Conservation (phyloP, 129 eudicot genomes). For the Deinandra increscens region DNA sequence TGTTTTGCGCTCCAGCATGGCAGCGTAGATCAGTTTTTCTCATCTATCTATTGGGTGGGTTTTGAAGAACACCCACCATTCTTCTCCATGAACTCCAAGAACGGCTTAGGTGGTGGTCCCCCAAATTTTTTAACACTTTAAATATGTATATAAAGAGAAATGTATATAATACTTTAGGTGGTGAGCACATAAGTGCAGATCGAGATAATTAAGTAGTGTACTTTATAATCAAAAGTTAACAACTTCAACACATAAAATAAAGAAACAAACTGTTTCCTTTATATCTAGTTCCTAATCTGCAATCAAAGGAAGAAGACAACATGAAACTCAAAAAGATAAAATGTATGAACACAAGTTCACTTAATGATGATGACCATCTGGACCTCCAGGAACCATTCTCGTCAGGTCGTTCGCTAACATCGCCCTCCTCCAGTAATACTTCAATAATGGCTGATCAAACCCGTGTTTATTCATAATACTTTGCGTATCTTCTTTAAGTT, state of each 20-base stretch:
- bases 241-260: constrained; percentile 6
- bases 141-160: too few relatives aligned
- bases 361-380: constrained; percentile 55
- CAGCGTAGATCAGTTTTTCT: too few relatives aligned
- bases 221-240: too few relatives aligned
- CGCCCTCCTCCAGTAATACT: constrained; percentile 44
- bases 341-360: constrained; percentile 18
- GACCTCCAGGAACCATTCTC: constrained; percentile 51
- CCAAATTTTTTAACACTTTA: too few relatives aligned
- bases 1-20: too few relatives aligned
- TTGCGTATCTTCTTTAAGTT: constrained; percentile 30
- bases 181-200: too few relatives aligned
- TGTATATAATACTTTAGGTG: too few relatives aligned
- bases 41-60: too few relatives aligned
- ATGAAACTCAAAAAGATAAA: constrained; percentile 1
- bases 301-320: constrained; percentile 3
- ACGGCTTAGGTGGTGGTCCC: too few relatives aligned
- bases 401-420: constrained; percentile 32
- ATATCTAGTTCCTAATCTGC: constrained; percentile 14
- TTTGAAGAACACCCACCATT: too few relatives aligned
- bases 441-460: constrained; percentile 38
- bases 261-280: constrained; percentile 16
- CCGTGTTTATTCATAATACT: constrained; percentile 30
- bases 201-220: too few relatives aligned
- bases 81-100: too few relatives aligned